Evolutionary conservation across 2,329 filamentous ascomycete species (phyloP).

Genomic region (Beauveria sp.): DNA sequence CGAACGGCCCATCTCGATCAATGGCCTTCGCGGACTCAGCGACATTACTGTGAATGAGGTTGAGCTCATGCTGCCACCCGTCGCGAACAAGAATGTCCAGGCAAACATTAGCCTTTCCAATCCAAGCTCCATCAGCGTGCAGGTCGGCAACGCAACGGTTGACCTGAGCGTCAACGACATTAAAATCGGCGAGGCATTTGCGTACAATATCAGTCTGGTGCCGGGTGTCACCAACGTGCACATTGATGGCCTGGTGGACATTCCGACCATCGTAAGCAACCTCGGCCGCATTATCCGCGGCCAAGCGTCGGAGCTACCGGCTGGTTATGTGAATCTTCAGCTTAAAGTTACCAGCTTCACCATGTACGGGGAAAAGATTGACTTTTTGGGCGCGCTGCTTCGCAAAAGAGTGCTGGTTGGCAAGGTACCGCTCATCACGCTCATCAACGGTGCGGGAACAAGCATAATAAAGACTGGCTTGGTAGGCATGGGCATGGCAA

Average conservation of each 20-base stretch:
- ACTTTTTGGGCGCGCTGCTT: not conserved
- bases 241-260: not conserved
- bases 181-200: not conserved
- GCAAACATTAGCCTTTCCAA: not conserved
- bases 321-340: not conserved
- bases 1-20: not conserved
- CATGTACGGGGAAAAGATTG: constrained; percentile 3
- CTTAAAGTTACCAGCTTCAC: not conserved
- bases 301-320: not conserved
- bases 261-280: not conserved
- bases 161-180: not conserved
- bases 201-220: not conserved
- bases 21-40: not conserved
- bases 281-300: not conserved
- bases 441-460: not conserved
- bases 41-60: not conserved
- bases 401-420: not conserved
- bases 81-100: not conserved
- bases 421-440: not conserved
- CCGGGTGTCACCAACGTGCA: not conserved
- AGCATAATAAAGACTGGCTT: not conserved
- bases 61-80: not conserved
- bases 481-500: not conserved
- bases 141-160: constrained; percentile 4
- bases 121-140: not conserved